phyloP scores from a whole-genome alignment of 2,329 filamentous ascomycete species.

The Pseudomassariella vexata region DNA sequence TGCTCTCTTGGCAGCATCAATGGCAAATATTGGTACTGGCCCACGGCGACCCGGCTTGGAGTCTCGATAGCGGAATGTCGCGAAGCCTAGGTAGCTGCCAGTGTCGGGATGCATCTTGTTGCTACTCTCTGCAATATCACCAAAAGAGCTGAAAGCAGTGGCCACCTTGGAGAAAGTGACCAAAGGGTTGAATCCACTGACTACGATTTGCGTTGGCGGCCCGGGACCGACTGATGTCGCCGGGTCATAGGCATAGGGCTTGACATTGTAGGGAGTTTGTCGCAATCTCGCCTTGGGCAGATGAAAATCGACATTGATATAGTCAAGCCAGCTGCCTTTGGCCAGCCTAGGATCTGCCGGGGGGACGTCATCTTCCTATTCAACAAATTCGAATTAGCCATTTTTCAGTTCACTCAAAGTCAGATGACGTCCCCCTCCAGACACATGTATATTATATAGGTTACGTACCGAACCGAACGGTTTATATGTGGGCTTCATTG shows the following conservation, averaged over 20 bases:
- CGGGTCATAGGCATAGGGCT: constrained; percentile 75
- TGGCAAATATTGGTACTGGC: constrained; percentile 58
- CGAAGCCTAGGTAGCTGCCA: constrained; percentile 89
- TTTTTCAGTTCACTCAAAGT: constrained; percentile 34
- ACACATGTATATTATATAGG: constrained; percentile 30
- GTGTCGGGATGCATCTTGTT: constrained; percentile 95
- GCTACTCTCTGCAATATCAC: constrained; percentile 83
- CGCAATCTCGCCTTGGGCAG: constrained; percentile 66
- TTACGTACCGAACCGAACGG: constrained; percentile 64
- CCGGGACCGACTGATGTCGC: constrained; percentile 82
- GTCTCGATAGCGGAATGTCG: constrained; percentile 84
- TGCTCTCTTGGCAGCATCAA: constrained; percentile 76
- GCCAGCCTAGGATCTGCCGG: constrained; percentile 78
- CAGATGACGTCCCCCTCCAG: constrained; percentile 56
- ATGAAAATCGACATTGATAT: constrained; percentile 66
- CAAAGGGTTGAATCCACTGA: constrained; percentile 93
- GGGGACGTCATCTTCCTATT: constrained; percentile 73
- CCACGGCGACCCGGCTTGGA: constrained; percentile 48
- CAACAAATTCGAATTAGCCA: constrained; percentile 52
- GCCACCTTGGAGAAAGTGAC: constrained; percentile 73
- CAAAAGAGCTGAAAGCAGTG: constrained; percentile 72
- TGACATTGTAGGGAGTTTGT: constrained; percentile 71
- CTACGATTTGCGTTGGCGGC: constrained; percentile 83
- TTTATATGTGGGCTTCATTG: constrained; percentile 55
- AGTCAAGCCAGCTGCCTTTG: constrained; percentile 58